Conservation (phyloP, 352 stramenopile species). For the Pythium dissotocum region DNA sequence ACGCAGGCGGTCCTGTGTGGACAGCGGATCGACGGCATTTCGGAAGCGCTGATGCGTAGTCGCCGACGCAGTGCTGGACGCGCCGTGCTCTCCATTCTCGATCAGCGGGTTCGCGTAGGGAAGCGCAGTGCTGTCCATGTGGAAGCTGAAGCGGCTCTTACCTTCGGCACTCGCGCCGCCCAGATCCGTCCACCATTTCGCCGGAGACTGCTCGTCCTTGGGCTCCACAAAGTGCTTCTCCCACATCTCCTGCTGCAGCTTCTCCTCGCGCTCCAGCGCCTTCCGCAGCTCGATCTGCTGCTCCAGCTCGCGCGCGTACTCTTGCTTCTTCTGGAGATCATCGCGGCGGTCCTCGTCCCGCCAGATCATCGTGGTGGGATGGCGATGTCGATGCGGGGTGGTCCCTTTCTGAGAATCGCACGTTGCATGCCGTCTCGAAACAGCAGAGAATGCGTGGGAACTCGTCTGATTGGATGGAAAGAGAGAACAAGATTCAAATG, state of each 20-base stretch:
- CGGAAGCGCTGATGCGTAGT: conserved; percentile 52
- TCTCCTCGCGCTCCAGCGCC: conserved; percentile 46
- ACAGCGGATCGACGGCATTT: conserved; percentile 44
- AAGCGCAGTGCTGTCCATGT: conserved; percentile 22
- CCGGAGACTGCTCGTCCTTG: conserved; percentile 48
- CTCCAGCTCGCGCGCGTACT: conserved; percentile 71
- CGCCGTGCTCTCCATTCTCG: conserved; percentile 31
- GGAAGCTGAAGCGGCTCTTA: conserved; percentile 11
- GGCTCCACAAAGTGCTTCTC: conserved; percentile 49
- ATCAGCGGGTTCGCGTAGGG: conserved; percentile 1
- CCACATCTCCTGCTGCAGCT: conserved; percentile 54
- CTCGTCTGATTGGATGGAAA: conserved; percentile 36
- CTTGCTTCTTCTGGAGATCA: conserved; percentile 55
- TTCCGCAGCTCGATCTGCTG: conserved; percentile 67
- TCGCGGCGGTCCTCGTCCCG: conserved; percentile 36
- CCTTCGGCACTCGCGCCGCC: conserved; percentile 32
- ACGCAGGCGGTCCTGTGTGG: conserved; percentile 45
- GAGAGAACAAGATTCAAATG: conserved; percentile 9
- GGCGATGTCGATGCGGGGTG: background rate
- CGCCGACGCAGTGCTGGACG: conserved; percentile 10
- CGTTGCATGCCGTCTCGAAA: background rate
- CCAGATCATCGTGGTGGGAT: conserved; percentile 47
- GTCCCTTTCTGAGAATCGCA: conserved; percentile 5
- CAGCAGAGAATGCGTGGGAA: conserved; percentile 39
- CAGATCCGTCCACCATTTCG: conserved; percentile 74